Conservation (phyloP, 805 yeast species). For the Yamadazyma sp. region DNA sequence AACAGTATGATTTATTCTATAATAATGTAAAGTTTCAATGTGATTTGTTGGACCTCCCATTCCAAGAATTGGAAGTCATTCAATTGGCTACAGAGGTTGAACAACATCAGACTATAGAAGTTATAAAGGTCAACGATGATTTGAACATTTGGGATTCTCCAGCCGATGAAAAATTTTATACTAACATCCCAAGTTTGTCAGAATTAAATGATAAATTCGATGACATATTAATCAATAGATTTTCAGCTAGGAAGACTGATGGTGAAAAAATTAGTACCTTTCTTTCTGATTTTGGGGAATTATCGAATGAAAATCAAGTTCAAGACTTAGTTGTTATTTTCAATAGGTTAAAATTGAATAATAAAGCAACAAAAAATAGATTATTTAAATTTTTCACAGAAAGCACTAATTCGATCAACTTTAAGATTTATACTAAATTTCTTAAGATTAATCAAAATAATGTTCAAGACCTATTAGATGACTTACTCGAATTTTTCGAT, state of each 20-base stretch:
- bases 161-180: constrained; percentile 64
- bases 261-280: constrained; percentile 44
- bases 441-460: constrained; percentile 54
- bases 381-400: constrained; percentile 55
- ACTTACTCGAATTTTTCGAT: constrained; percentile 55
- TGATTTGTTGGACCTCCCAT: constrained; percentile 9
- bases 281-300: constrained; percentile 40
- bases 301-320: constrained; percentile 45
- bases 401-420: constrained; percentile 42
- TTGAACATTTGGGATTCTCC: constrained; percentile 58
- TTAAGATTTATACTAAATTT: constrained; percentile 60
- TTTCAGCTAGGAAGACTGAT: constrained; percentile 32
- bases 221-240: constrained; percentile 10
- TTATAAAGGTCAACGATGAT: constrained; percentile 17
- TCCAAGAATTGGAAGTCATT: constrained; percentile 21
- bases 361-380: constrained; percentile 69
- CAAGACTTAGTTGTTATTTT: constrained; percentile 47
- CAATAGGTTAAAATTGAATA: constrained; percentile 53
- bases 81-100: constrained; percentile 6
- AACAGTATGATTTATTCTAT: constrained; percentile 6
- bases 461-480: constrained; percentile 50
- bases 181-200: constrained; percentile 44
- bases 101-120: constrained; percentile 17
- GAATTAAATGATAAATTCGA: constrained; percentile 14
- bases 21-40: constrained; percentile 8